Conservation (phyloP, 208 protist species). For the Acanthamoeba quina region DNA sequence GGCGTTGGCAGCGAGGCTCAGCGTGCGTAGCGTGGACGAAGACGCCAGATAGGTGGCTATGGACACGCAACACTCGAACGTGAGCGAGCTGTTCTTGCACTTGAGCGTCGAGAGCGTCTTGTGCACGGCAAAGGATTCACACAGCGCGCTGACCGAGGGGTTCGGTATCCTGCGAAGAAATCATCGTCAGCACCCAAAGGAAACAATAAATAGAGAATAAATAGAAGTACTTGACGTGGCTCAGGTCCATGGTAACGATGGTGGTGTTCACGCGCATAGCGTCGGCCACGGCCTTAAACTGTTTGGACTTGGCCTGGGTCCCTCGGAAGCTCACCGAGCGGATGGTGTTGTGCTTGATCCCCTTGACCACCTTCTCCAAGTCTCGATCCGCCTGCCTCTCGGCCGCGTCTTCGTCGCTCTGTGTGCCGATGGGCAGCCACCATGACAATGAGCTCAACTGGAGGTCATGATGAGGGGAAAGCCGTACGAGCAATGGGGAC, state of each 20-base stretch:
- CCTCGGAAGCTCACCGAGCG: slow-evolving; percentile 5
- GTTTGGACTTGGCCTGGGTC: neutral
- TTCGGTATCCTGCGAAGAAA: neutral
- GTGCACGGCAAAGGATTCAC: neutral
- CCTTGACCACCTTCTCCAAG: slow-evolving; percentile 64
- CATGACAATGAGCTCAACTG: neutral
- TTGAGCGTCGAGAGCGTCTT: slow-evolving; percentile 33
- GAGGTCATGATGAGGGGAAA: neutral
- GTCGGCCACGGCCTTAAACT: slow-evolving; percentile 52
- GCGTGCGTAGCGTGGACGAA: neutral
- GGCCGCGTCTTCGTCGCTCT: slow-evolving; percentile 24
- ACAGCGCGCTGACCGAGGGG: neutral
- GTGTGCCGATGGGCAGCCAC: neutral
- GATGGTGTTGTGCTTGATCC: slow-evolving; percentile 54
- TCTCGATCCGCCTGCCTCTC: neutral
- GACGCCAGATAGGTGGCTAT: neutral
- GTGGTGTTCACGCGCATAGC: slow-evolving; percentile 54
- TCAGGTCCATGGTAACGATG: slow-evolving; percentile 25
- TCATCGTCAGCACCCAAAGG: neutral
- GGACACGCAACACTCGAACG: neutral
- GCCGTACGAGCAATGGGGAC: neutral
- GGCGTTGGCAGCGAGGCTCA: slow-evolving; percentile 34
- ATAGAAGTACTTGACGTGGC: neutral
- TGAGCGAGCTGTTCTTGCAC: neutral
- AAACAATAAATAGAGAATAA: neutral